Percentiles rank a stretch among this genome's conserved stretches.
Evolutionary conservation across 331 rosid species (phyloP).

Genomic region (Quercus phellos): DNA sequence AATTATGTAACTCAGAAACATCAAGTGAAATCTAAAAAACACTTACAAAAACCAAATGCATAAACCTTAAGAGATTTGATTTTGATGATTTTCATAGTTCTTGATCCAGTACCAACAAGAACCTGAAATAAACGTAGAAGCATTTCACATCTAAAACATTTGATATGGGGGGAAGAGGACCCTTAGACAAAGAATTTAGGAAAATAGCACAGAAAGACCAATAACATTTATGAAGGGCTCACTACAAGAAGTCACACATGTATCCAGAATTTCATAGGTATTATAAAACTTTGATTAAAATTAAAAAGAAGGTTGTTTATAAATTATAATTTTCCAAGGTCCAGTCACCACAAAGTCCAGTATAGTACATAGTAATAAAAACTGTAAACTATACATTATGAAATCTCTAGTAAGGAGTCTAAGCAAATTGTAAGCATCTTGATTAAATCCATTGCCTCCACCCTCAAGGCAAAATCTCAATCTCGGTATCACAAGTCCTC

Average conservation of each 20-base stretch:
- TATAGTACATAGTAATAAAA: not conserved
- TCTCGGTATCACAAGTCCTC: not conserved
- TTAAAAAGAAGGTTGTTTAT: no score
- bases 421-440: not conserved
- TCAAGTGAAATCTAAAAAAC: conserved; percentile 16
- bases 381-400: no score
- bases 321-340: not conserved
- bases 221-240: not conserved
- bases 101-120: conserved; percentile 90
- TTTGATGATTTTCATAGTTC: conserved; percentile 71
- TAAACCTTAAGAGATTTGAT: conserved; percentile 81
- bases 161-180: not conserved
- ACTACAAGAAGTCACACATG: not conserved
- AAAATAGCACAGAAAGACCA: conserved; percentile 6
- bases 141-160: not conserved
- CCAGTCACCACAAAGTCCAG: not conserved
- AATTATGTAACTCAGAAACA: conserved; percentile 7
- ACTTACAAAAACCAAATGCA: conserved; percentile 97
- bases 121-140: conserved; percentile 43
- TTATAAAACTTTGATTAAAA: not conserved
- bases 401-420: not conserved
- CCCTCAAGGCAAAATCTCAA: not conserved
- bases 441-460: not conserved
- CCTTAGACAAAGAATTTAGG: conserved; percentile 4
- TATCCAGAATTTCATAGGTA: not conserved